Base-by-base conservation (phyloP, 2,329 filamentous ascomycete genomes). In the Fusarium transvaalense region DNA sequence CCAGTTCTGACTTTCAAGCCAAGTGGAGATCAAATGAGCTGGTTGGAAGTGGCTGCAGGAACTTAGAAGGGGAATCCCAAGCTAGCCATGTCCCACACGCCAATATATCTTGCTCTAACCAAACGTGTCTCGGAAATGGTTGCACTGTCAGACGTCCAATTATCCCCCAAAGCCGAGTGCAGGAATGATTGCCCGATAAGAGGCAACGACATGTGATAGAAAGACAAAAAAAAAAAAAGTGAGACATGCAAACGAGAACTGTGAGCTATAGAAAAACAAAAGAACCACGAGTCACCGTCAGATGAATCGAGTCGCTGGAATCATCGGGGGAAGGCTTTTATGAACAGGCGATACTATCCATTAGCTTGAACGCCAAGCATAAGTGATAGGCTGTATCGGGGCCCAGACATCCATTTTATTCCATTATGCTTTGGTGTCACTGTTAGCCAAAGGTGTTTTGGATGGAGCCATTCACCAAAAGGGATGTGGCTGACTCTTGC, bases 11-110 rank as follows among this genome's bases (percentile, higher is more conserved):
- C 35, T 56, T 48, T 58, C 23, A 56, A 39, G 48, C 57, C 45
- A 69, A 66, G 66, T 73, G 68, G 66, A 57, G 35, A 58, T 48
- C 23, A 42, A 52, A 60, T 62, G 58, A 64, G 62, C 46, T 66
- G 63, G 54, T 56, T 73, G 60, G 69, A 65, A 69, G 58, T 64
- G 63, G 64, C 69, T 73, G 64, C 68, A 71, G 68, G 66, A 65
- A 66, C 70, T 73, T 50, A 54, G 43, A 59, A 45, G 51, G 35
- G 29, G 42, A 54, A 53, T 42, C 50, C 61, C 53, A 39, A 50
- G 47, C 47, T 51, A 39, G 47, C 34, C 23, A 60, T 39, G 68
- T 61, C 51, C 61, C 53, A 70, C 65, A 66, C 71, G 61, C 45
- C 67, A 55, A 52, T 51, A 45, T 59, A 46, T 52, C 41, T 51